These are phyloP conservation scores for Rhizopogon vulgaris DNA, from an alignment of 768 basidiomycete genomes.

Conservation along the genomic window DNA sequence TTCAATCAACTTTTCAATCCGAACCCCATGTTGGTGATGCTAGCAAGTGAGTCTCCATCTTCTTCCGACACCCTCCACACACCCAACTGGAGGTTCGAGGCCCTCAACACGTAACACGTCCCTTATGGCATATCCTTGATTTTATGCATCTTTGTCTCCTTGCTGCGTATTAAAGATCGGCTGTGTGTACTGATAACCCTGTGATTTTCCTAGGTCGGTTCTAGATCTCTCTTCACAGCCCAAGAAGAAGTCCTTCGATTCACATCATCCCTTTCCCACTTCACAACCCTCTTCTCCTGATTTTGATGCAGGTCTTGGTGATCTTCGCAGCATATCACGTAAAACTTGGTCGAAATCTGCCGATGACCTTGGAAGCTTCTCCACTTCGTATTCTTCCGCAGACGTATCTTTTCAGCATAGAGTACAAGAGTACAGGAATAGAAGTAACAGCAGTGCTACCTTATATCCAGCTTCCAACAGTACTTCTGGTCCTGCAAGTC, in stretches of 20 bases:
- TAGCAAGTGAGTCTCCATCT: constrained; percentile 41
- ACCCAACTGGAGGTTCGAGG: no score
- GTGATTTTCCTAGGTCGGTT: constrained; percentile 44
- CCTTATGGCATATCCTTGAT: background rate
- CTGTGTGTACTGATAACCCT: constrained; percentile 15
- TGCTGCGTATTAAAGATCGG: background rate
- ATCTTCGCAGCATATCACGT: constrained; percentile 63
- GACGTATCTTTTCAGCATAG: constrained; percentile 52
- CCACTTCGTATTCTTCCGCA: constrained; percentile 29
- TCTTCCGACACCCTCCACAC: background rate
- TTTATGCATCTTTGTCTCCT: background rate
- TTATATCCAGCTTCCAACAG: constrained; percentile 31
- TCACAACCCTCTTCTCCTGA: constrained; percentile 24
- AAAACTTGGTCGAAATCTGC: constrained; percentile 77
- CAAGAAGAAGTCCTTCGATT: constrained; percentile 37
- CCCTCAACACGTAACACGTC: background rate
- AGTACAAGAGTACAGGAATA: constrained; percentile 59
- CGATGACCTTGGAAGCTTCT: constrained; percentile 66
- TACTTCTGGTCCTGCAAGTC: constrained; percentile 21
- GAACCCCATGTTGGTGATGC: constrained; percentile 46
- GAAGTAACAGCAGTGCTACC: constrained; percentile 53
- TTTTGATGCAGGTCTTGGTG: constrained; percentile 42
- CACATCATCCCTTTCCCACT: constrained; percentile 26
- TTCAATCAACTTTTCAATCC: constrained; percentile 31
- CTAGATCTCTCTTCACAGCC: constrained; percentile 51